Percentiles rank a stretch among this genome's conserved stretches.
These are phyloP conservation scores for Aegilops bicornis DNA, from an alignment of 176 grass and related monocot species.

Conservation along the genomic window DNA sequence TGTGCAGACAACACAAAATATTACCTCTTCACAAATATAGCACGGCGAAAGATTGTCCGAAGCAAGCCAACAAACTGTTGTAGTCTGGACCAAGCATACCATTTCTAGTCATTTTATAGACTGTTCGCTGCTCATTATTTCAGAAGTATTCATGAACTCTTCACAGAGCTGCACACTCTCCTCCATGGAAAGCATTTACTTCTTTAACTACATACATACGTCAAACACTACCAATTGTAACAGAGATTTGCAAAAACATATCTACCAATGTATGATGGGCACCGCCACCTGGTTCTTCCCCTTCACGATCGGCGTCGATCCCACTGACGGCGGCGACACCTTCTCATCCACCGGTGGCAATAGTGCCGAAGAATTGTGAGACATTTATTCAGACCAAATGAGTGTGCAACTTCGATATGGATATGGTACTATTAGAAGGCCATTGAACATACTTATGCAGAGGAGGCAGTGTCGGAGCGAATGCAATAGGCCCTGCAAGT, in stretches of 20 bases:
- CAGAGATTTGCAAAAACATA: conserved; percentile 20
- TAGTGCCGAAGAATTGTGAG: conserved; percentile 23
- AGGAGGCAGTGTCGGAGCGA: conserved; percentile 63
- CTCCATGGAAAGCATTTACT: conserved; percentile 71
- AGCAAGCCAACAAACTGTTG: conserved; percentile 88
- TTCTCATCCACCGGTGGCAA: conserved; percentile 36
- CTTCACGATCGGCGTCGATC: conserved; percentile 30
- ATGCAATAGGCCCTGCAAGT: conserved; percentile 51
- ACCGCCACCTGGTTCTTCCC: conserved; percentile 51
- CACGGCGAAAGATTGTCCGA: conserved; percentile 66
- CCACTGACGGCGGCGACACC: conserved; percentile 19
- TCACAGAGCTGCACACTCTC: conserved; percentile 64
- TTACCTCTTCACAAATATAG: conserved; percentile 21
- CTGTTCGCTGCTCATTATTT: conserved; percentile 78
- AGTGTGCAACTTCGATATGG: neutral
- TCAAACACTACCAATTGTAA: neutral
- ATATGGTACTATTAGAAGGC: neutral
- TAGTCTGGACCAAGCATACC: conserved; percentile 90
- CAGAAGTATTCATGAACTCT: conserved; percentile 90
- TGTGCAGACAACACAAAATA: neutral
- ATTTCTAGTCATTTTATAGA: conserved; percentile 90
- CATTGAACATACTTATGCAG: conserved; percentile 42
- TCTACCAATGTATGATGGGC: conserved; percentile 8
- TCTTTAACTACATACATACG: conserved; percentile 45
- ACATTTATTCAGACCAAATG: neutral